phyloP scores from a whole-genome alignment of 2,329 filamentous ascomycete species.

The Epichloe gansuensis region DNA sequence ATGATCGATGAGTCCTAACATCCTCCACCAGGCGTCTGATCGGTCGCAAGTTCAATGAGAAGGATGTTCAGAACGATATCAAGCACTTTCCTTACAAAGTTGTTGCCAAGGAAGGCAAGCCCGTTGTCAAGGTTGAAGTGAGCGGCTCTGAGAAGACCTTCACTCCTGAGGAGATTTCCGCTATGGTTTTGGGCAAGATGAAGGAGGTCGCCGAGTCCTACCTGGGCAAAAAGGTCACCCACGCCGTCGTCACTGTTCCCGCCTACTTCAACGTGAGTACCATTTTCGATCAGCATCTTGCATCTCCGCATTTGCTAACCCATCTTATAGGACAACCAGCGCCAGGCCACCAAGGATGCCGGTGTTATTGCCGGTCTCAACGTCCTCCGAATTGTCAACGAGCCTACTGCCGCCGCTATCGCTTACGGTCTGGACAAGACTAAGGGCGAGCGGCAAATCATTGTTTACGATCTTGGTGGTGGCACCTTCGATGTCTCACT shows the following conservation, averaged over 20 bases:
- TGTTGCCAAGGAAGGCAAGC: constrained; percentile 78
- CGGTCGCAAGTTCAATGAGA: constrained; percentile 70
- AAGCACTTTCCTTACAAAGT: constrained; percentile 99
- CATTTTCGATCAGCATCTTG: background rate
- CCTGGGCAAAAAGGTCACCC: constrained; percentile 69
- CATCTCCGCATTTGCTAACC: background rate
- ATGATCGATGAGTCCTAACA: background rate
- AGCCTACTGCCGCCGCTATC: constrained; percentile 89
- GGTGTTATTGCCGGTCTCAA: constrained; percentile 86
- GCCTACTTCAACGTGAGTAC: constrained; percentile 74
- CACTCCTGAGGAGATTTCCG: constrained; percentile 68
- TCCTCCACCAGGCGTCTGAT: constrained; percentile 55
- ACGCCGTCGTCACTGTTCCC: constrained; percentile 86
- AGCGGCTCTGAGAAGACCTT: constrained; percentile 53
- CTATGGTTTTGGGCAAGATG: constrained; percentile 77
- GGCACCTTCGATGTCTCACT: constrained; percentile 93
- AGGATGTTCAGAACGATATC: constrained; percentile 80
- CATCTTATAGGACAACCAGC: constrained; percentile 59
- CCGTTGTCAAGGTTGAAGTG: constrained; percentile 64
- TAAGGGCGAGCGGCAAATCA: constrained; percentile 72
- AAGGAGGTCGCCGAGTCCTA: constrained; percentile 71
- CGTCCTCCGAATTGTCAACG: constrained; percentile 92
- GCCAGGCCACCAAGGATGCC: constrained; percentile 93
- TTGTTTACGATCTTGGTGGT: constrained; percentile 89
- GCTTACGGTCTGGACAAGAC: constrained; percentile 89